phyloP scores from a whole-genome alignment of 345 rosid species.

The Capsella bursapastoris region DNA sequence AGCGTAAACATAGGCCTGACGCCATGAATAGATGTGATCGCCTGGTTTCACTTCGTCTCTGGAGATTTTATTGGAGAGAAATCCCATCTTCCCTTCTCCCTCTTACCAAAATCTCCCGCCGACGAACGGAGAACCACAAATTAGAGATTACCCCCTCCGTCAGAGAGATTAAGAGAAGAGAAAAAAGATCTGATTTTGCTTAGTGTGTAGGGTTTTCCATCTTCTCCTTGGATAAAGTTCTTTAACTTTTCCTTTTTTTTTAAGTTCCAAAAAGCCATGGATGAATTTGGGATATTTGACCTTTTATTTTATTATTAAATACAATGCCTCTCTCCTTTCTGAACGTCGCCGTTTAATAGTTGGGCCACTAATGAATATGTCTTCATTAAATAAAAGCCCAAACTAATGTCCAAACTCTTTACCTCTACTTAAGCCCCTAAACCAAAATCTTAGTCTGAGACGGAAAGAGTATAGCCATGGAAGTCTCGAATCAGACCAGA shows the following conservation, averaged over 20 bases:
- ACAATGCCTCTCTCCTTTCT: neutral
- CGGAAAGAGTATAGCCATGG: slow-evolving; percentile 42
- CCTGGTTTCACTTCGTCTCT: slow-evolving; percentile 66
- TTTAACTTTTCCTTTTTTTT: neutral
- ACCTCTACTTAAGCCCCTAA: neutral
- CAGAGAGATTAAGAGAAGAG: slow-evolving; percentile 9
- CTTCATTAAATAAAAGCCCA: slow-evolving; percentile 1
- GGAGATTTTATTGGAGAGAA: slow-evolving; percentile 61
- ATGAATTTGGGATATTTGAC: no score
- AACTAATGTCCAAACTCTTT: neutral
- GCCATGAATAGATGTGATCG: slow-evolving; percentile 91
- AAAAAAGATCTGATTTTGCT: slow-evolving; percentile 17
- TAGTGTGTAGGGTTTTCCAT: slow-evolving; percentile 19
- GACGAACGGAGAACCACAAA: slow-evolving; percentile 28
- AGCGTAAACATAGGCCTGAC: slow-evolving; percentile 70
- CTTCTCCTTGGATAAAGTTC: neutral
- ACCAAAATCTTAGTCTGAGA: neutral
- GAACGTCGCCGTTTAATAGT: neutral
- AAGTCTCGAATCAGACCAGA: slow-evolving; percentile 41
- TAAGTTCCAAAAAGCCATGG: neutral
- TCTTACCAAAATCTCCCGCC: slow-evolving; percentile 32
- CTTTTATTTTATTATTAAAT: no score
- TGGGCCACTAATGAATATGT: neutral
- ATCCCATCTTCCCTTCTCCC: slow-evolving; percentile 53
- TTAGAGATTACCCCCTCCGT: slow-evolving; percentile 12